Conservation (phyloP, 2,329 filamentous ascomycete genomes). For the Fusarium odoratissimum region DNA sequence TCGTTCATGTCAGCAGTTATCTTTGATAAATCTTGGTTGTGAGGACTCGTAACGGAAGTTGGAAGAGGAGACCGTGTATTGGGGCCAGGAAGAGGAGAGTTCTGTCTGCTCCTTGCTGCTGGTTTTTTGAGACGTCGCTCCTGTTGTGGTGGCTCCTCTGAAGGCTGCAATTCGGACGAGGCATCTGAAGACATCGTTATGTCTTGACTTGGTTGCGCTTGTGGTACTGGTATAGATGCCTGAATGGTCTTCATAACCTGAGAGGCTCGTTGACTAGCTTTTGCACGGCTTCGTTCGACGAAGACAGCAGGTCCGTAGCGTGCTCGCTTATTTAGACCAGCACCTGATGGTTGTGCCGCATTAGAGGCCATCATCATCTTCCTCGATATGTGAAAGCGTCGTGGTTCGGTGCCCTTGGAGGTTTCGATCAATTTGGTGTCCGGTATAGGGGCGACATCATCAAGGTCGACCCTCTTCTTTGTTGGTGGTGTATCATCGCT, state of each 20-base stretch:
- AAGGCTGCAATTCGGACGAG: background rate
- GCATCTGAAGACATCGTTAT: conserved; percentile 12
- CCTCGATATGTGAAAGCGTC: conserved; percentile 68
- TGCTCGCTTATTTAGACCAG: conserved; percentile 55
- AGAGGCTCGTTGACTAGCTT: conserved; percentile 43
- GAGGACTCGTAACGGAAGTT: conserved; percentile 48
- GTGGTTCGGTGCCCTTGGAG: conserved; percentile 51
- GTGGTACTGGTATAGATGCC: conserved; percentile 5
- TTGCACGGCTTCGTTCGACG: conserved; percentile 63
- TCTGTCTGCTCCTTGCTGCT: conserved; percentile 44
- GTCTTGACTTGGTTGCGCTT: background rate
- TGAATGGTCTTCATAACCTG: conserved; percentile 23
- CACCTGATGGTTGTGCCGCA: conserved; percentile 27
- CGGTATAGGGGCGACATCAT: conserved; percentile 8
- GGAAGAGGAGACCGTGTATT: conserved; percentile 47
- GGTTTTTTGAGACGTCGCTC: conserved; percentile 51
- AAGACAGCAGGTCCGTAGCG: conserved; percentile 63
- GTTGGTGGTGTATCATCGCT: conserved; percentile 44
- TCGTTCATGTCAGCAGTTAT: conserved; percentile 67
- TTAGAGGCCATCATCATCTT: conserved; percentile 53
- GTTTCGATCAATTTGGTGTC: conserved; percentile 21
- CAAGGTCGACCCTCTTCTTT: conserved; percentile 14
- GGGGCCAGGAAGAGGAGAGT: conserved; percentile 37
- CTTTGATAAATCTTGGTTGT: conserved; percentile 60
- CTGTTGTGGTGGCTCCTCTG: conserved; percentile 20